A percentile compares a stretch with the other conserved stretches of the same genome.
Evolutionary conservation across 2,329 filamentous ascomycete species (phyloP).

Genomic region (Trichophyton simii): DNA sequence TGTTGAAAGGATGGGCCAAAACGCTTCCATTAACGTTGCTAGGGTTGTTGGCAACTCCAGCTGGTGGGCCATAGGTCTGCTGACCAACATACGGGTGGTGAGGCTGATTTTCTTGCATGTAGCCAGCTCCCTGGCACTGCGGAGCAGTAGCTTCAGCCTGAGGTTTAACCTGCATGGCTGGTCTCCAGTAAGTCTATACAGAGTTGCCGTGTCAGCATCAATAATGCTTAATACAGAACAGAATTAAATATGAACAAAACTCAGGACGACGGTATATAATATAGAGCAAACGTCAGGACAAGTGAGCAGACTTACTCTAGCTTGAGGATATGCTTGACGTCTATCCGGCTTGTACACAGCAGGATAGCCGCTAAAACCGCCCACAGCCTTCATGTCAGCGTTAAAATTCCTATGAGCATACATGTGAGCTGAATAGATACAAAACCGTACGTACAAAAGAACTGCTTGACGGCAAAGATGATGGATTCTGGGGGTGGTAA

Average conservation of each 20-base stretch:
- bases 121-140: conserved; percentile 16
- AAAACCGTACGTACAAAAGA: neutral
- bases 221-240: no score
- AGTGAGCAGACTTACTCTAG: neutral
- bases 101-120: conserved; percentile 18
- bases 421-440: neutral
- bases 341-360: conserved; percentile 1
- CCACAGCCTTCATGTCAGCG: conserved; percentile 4
- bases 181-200: neutral
- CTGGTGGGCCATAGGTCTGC: conserved; percentile 15
- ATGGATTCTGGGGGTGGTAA: neutral
- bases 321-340: conserved; percentile 2
- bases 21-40: conserved; percentile 15
- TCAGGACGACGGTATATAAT: no score
- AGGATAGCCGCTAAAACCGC: neutral
- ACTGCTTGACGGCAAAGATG: neutral
- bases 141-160: conserved; percentile 18
- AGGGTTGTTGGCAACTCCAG: conserved; percentile 7
- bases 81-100: conserved; percentile 16
- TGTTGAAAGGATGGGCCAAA: conserved; percentile 18
- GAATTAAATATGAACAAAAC: no score
- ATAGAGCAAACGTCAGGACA: no score
- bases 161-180: conserved; percentile 10
- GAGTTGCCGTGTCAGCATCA: neutral
- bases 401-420: neutral